Evolutionary conservation across 352 stramenopile species (phyloP), one percentile per base, ranked within the genome.

Genomic region (Phytophthora foliorum): DNA sequence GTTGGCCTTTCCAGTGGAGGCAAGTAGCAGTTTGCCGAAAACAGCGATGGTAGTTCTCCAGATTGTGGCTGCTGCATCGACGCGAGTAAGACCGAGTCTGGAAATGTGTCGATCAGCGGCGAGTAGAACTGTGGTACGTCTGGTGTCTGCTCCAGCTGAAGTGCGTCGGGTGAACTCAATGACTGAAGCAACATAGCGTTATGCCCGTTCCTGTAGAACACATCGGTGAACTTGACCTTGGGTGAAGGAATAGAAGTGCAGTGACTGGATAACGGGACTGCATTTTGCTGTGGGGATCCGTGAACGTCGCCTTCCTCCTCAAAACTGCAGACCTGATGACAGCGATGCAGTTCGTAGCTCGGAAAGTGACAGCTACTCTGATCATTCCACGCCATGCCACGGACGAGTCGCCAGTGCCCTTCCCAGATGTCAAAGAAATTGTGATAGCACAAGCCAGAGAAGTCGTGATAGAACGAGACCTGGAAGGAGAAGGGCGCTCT

Each of bases 51-150:
- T 32, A 67, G 22, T 29, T 68, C 57, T 36, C 4, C 57, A 34
- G 34, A 34, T 39, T 63, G 60, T 25, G 66, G 54, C 16, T 61
- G 53, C 34, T 66, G 31, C 27, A 36, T 46, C 7, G 49, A 50
- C 10, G 45, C 29, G 7, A 73, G 6, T 14, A 22, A 29, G 7
- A 25, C 11, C 36, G 16, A 58, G 19, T 63, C 53, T 2, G 41
- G n/a, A 65, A 55, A 75, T 8, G 21, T 25, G 4, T 17, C 3
- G 24, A 50, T 68, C 34, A 69, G 63, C 16, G 44, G 9, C 8
- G 57, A 29, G 56, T 50, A 72, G 41, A 77, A 65, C 16, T 63
- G 45, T 39, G 64, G 63, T 16, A 80, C 69, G 16, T 77, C 72
- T 0, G 49, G 54, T 7, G 52, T 34, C 34, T 80, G 67, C 19